Evolutionary conservation across 2,329 filamentous ascomycete species (phyloP).

Genomic region (Penicillium sp.): DNA sequence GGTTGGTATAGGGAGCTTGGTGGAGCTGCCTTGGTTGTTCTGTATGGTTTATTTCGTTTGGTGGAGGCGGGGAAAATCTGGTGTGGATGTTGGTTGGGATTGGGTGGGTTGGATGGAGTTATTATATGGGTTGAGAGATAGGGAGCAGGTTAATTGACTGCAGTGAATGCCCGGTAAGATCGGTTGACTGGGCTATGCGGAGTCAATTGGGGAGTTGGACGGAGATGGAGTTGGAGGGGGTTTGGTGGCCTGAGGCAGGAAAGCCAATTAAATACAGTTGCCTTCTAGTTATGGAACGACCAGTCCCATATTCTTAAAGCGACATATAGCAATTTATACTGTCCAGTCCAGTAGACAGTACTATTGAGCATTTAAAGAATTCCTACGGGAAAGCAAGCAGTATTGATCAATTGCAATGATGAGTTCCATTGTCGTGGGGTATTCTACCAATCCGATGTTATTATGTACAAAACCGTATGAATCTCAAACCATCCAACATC

Average conservation of each 20-base stretch:
- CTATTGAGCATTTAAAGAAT: not conserved
- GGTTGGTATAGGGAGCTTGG: not conserved
- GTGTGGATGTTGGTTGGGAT: slow-evolving; percentile 5
- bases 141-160: slow-evolving; percentile 24
- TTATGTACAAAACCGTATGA: slow-evolving; percentile 1
- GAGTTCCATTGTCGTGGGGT: not conserved
- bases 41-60: slow-evolving; percentile 12
- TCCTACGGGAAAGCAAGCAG: not conserved
- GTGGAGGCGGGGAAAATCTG: slow-evolving; percentile 19
- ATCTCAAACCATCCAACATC: not conserved
- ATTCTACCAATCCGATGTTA: not conserved
- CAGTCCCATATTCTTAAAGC: too few species aligned
- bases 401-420: not conserved
- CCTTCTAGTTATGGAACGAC: too few species aligned
- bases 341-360: not conserved
- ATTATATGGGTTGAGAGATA: not conserved
- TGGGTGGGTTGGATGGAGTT: not conserved
- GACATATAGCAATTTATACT: not conserved
- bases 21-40: not conserved
- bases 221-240: slow-evolving; percentile 5
- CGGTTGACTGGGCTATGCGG: not conserved
- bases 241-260: slow-evolving; percentile 5
- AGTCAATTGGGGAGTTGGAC: slow-evolving; percentile 4
- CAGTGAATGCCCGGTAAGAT: not conserved
- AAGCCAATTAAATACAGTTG: not conserved